These are phyloP conservation scores for Tarenaya hassleriana DNA, from an alignment of 345 rosid species.

Conservation along the genomic window DNA sequence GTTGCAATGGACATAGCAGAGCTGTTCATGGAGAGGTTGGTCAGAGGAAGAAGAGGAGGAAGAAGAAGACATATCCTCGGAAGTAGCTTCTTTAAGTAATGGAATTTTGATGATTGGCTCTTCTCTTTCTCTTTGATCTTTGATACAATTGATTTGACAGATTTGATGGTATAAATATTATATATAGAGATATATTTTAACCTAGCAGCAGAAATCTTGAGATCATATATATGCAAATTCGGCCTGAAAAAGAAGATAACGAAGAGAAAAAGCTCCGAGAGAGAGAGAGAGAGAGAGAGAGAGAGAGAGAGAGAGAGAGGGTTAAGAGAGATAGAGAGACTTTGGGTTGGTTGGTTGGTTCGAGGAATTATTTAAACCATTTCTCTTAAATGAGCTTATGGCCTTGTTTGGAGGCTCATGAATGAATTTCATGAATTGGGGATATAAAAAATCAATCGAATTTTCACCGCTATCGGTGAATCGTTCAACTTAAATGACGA, in stretches of 20 bases:
- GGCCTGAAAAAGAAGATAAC: not conserved
- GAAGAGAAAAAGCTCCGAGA: not conserved
- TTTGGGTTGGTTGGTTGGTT: conserved; percentile 1
- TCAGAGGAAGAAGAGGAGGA: conserved; percentile 54
- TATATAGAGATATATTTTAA: not conserved
- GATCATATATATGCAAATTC: not conserved
- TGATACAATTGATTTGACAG: not conserved
- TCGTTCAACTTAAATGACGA: too few species aligned
- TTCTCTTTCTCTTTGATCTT: not conserved
- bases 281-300: too few species aligned
- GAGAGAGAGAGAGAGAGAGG: not conserved
- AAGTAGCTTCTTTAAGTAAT: not conserved
- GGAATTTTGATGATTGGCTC: not conserved
- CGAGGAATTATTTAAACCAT: not conserved
- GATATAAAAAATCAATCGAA: too few species aligned
- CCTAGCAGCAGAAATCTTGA: not conserved
- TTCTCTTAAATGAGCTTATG: not conserved
- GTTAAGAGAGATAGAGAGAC: too few species aligned
- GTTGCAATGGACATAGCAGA: conserved; percentile 85
- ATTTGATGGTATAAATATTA: not conserved
- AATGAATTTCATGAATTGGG: too few species aligned
- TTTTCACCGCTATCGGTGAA: too few species aligned
- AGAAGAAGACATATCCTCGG: not conserved
- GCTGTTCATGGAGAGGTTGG: conserved; percentile 75
- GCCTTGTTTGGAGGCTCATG: too few species aligned